Evolutionary conservation across 352 stramenopile species (phyloP).

Genomic region (Pilasporangium apinafurcum): DNA sequence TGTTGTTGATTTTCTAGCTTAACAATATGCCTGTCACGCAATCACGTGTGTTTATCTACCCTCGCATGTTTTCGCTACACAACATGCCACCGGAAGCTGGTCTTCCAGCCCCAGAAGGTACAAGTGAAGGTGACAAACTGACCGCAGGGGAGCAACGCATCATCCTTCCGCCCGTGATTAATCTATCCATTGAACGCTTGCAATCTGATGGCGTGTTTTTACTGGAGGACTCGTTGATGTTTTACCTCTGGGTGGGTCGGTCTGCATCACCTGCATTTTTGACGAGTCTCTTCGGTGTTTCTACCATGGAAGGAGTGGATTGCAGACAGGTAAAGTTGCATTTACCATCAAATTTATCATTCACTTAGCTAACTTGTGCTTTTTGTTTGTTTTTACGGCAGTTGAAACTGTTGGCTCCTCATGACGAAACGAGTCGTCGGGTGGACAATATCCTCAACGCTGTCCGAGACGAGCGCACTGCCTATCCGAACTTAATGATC

Average conservation of each 20-base stretch:
- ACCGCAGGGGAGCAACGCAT: slow-evolving; percentile 65
- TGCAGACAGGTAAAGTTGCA: slow-evolving; percentile 52
- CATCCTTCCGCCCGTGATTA: slow-evolving; percentile 88
- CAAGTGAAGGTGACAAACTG: slow-evolving; percentile 27
- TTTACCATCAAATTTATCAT: not conserved
- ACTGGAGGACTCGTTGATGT: slow-evolving; percentile 93
- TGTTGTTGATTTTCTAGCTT: slow-evolving; percentile 35
- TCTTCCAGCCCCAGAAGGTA: slow-evolving; percentile 53
- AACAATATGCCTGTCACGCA: slow-evolving; percentile 92
- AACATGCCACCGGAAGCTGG: slow-evolving; percentile 89
- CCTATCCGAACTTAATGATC: slow-evolving; percentile 82
- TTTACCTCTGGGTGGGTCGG: slow-evolving; percentile 97
- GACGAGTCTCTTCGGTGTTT: slow-evolving; percentile 91
- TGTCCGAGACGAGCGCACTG: slow-evolving; percentile 85
- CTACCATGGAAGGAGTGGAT: slow-evolving; percentile 93
- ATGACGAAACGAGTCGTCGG: slow-evolving; percentile 79
- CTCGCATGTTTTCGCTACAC: slow-evolving; percentile 93
- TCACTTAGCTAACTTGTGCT: not conserved
- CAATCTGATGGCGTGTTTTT: slow-evolving; percentile 94
- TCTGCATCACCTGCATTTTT: slow-evolving; percentile 84
- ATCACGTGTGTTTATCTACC: slow-evolving; percentile 94
- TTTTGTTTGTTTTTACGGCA: slow-evolving; percentile 21
- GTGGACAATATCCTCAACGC: slow-evolving; percentile 85
- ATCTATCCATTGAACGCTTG: slow-evolving; percentile 93
- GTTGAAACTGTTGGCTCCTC: slow-evolving; percentile 75